Percentiles rank a stretch among this genome's conserved stretches.
These are phyloP conservation scores for Colletotrichum sidae DNA, from an alignment of 2,329 filamentous ascomycete genomes.

Conservation along the genomic window DNA sequence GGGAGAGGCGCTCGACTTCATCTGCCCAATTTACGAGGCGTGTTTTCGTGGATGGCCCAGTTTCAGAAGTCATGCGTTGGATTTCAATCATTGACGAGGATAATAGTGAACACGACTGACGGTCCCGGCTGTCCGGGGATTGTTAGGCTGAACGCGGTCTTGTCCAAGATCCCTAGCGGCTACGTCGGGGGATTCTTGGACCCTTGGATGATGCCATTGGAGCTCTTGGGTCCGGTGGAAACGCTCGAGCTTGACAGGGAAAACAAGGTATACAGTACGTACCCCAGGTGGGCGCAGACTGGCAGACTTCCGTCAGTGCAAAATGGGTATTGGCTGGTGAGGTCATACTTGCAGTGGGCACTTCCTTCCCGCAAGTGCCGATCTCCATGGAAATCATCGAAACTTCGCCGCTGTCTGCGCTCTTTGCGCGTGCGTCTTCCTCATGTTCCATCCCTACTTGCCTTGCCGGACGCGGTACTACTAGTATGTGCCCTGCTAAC, in stretches of 20 bases:
- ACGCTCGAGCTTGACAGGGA: slow-evolving; percentile 5
- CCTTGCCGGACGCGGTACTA: no score
- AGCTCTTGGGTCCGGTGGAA: slow-evolving; percentile 7
- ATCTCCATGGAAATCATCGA: slow-evolving; percentile 36
- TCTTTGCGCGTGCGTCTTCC: slow-evolving; percentile 6
- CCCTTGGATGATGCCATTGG: slow-evolving; percentile 37
- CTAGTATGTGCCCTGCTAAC: not conserved
- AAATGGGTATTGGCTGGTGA: slow-evolving; percentile 32
- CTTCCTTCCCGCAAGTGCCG: slow-evolving; percentile 37
- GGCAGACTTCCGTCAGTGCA: not conserved
- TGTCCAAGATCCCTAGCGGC: slow-evolving; percentile 28
- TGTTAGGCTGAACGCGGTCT: slow-evolving; percentile 31
- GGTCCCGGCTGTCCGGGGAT: slow-evolving; percentile 12
- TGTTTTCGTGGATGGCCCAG: not conserved
- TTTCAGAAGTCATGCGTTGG: slow-evolving; percentile 14
- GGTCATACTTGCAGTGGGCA: slow-evolving; percentile 26
- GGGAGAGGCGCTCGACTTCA: slow-evolving; percentile 9
- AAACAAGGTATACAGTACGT: slow-evolving; percentile 2
- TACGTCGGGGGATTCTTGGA: slow-evolving; percentile 24
- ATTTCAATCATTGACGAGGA: not conserved
- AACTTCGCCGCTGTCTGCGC: slow-evolving; percentile 5
- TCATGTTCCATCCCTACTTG: not conserved
- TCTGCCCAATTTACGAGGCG: no score
- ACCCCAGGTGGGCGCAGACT: slow-evolving; percentile 6
- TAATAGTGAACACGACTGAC: slow-evolving; percentile 10